Evolutionary conservation across 768 basidiomycete species (phyloP).

Genomic region (Pleurotus tuoliensis): DNA sequence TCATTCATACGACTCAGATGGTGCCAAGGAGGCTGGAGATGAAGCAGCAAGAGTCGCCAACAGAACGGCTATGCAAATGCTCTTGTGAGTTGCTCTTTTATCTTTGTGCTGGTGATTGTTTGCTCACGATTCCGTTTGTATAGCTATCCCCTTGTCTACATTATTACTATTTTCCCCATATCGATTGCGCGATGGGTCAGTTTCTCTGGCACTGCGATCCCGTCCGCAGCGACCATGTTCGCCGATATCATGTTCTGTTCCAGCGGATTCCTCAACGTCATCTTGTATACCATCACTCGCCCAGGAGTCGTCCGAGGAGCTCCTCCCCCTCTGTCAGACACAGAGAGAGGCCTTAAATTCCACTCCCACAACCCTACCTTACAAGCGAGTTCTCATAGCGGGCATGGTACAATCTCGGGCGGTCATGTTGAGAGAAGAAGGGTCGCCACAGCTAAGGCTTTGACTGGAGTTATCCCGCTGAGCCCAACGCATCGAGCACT

Average conservation of each 20-base stretch:
- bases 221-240: constrained; percentile 29
- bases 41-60: constrained; percentile 8
- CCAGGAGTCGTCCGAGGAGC: constrained; percentile 1
- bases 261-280: constrained; percentile 7
- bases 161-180: constrained; percentile 30
- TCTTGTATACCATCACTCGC: constrained; percentile 7
- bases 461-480: background rate
- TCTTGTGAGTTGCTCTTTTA: constrained; percentile 27
- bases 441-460: background rate
- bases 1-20: background rate
- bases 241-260: constrained; percentile 8
- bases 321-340: background rate
- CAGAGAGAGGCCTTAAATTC: background rate
- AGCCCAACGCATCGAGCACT: background rate
- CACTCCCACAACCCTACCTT: background rate
- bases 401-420: background rate
- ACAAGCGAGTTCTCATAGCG: background rate
- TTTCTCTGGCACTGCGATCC: constrained; percentile 24
- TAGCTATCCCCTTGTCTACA: constrained; percentile 28
- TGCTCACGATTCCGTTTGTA: background rate
- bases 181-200: constrained; percentile 32
- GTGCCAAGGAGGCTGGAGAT: background rate
- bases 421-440: background rate
- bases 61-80: constrained; percentile 30
- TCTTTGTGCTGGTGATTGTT: background rate